Conservation (phyloP, 495 filamentous ascomycete genomes). For the Neurospora terricola region DNA sequence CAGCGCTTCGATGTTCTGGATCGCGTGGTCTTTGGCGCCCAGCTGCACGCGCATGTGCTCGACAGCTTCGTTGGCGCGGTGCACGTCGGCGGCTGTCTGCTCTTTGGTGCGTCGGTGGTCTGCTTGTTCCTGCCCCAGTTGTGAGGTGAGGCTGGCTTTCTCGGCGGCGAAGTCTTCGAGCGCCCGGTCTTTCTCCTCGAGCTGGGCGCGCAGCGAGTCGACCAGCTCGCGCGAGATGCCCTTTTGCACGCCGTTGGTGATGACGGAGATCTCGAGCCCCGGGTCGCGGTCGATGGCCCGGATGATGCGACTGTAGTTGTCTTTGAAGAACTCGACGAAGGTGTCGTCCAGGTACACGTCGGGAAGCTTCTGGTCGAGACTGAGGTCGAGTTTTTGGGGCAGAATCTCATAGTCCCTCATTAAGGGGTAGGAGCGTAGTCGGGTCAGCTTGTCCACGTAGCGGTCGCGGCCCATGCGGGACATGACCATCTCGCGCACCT, state of each 20-base stretch:
- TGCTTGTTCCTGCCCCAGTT: slow-evolving; percentile 65
- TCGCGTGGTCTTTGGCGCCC: slow-evolving; percentile 49
- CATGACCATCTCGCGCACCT: slow-evolving; percentile 69
- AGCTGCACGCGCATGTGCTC: slow-evolving; percentile 62
- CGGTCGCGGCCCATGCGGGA: slow-evolving; percentile 75
- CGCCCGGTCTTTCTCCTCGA: slow-evolving; percentile 60
- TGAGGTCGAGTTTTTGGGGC: slow-evolving; percentile 51
- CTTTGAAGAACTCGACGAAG: slow-evolving; percentile 92
- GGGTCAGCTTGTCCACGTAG: slow-evolving; percentile 77
- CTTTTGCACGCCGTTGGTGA: slow-evolving; percentile 69
- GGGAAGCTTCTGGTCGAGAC: slow-evolving; percentile 53
- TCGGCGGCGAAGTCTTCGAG: slow-evolving; percentile 60
- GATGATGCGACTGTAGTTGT: slow-evolving; percentile 80
- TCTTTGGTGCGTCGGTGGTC: slow-evolving; percentile 69
- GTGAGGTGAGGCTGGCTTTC: slow-evolving; percentile 54
- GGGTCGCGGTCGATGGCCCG: slow-evolving; percentile 89
- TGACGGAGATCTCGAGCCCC: slow-evolving; percentile 67
- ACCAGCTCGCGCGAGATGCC: slow-evolving; percentile 76
- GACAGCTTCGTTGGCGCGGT: slow-evolving; percentile 53
- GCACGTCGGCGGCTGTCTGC: slow-evolving; percentile 50
- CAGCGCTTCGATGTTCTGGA: slow-evolving; percentile 56
- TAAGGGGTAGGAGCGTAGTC: slow-evolving; percentile 67
- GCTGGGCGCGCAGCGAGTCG: slow-evolving; percentile 67
- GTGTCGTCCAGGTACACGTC: slow-evolving; percentile 77
- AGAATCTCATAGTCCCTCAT: slow-evolving; percentile 89